phyloP scores from a whole-genome alignment of 2,329 filamentous ascomycete species.

The Lachnellula occidentalis region DNA sequence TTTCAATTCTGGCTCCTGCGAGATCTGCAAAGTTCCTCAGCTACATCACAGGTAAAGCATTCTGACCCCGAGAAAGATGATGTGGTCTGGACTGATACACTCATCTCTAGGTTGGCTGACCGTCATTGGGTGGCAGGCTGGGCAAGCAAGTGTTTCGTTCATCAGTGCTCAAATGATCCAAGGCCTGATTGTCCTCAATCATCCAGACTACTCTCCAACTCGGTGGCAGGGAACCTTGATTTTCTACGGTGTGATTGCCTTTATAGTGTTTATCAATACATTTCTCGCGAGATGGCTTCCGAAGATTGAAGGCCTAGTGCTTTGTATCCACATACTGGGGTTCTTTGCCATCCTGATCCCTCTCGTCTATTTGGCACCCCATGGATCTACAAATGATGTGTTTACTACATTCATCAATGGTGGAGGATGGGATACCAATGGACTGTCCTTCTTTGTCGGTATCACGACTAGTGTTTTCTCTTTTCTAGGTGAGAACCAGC shows the following conservation, averaged over 20 bases:
- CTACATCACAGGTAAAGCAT: constrained; percentile 41
- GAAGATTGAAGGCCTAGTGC: constrained; percentile 44
- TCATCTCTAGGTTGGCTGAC: constrained; percentile 39
- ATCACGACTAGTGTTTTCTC: constrained; percentile 34
- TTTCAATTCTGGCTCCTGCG: constrained; percentile 38
- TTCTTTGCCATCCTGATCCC: constrained; percentile 36
- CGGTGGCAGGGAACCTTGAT: constrained; percentile 40
- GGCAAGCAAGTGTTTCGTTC: constrained; percentile 31
- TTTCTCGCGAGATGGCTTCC: constrained; percentile 41
- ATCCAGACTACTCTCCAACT: constrained; percentile 32
- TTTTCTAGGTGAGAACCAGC: constrained; percentile 28
- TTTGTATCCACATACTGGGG: constrained; percentile 42
- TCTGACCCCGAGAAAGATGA: too few relatives aligned
- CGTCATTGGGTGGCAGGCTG: constrained; percentile 42
- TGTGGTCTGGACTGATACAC: too few relatives aligned
- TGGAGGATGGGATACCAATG: constrained; percentile 39
- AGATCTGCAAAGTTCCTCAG: constrained; percentile 46
- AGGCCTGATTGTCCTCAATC: constrained; percentile 34
- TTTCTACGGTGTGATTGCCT: constrained; percentile 36
- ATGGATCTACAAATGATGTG: constrained; percentile 32
- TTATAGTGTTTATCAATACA: constrained; percentile 41
- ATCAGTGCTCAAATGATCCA: constrained; percentile 45
- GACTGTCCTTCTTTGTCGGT: constrained; percentile 42
- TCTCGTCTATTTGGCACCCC: constrained; percentile 31
- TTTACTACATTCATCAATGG: constrained; percentile 41